Percentiles rank a stretch among this genome's conserved stretches.
Evolutionary conservation across 768 basidiomycete species (phyloP).

Genomic region (Lentinula guzmanii): DNA sequence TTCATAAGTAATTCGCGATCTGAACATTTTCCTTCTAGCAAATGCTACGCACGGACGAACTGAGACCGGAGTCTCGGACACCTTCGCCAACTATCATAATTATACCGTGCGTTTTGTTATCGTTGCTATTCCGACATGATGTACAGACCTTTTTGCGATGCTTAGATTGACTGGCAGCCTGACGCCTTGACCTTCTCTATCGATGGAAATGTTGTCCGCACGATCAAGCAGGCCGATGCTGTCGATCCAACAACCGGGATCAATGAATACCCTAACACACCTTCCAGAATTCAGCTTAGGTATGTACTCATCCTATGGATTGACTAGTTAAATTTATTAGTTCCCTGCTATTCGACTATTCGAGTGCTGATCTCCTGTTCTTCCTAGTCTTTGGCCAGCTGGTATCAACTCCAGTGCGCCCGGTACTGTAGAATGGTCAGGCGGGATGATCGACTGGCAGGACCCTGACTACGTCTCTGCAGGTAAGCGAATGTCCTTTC

Average conservation of each 20-base stretch:
- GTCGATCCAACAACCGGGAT: conserved; percentile 47
- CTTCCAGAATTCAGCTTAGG: conserved; percentile 79
- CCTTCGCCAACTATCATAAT: conserved; percentile 67
- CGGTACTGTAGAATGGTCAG: conserved; percentile 77
- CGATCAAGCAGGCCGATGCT: conserved; percentile 54
- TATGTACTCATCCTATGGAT: conserved; percentile 20
- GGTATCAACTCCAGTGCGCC: conserved; percentile 54
- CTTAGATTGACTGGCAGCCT: conserved; percentile 77
- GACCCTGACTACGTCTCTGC: conserved; percentile 73
- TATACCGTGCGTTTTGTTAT: conserved; percentile 49
- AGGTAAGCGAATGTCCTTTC: conserved; percentile 26
- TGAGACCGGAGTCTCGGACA: conserved; percentile 48
- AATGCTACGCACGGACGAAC: conserved; percentile 42
- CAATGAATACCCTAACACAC: conserved; percentile 66
- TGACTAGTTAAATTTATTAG: too few species aligned
- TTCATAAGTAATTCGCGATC: background rate
- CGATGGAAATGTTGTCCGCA: conserved; percentile 69
- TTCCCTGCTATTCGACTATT: too few species aligned
- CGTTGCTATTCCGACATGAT: background rate
- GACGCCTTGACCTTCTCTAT: conserved; percentile 59
- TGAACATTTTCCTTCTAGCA: conserved; percentile 21
- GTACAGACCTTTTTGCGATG: background rate
- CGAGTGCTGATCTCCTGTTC: background rate
- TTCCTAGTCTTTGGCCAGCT: conserved; percentile 71
- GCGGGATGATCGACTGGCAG: conserved; percentile 77